phyloP scores from a whole-genome alignment of 257 asterid genomes.

The Penstemon newberryi region DNA sequence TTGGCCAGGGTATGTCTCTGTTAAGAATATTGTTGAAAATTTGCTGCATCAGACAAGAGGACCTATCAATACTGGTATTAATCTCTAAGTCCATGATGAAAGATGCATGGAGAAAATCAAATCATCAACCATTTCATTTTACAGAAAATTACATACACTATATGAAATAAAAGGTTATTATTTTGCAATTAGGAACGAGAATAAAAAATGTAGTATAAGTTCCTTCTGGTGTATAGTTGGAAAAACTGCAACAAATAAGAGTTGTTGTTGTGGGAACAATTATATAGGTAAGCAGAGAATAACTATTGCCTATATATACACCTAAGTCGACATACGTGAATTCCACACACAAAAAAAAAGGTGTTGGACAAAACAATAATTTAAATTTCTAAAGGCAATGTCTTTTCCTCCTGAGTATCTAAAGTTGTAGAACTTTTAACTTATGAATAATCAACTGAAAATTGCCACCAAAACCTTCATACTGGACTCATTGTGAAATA shows the following conservation, averaged over 20 bases:
- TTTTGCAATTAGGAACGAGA: slow-evolving; percentile 23
- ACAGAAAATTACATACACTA: neutral
- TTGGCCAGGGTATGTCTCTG: slow-evolving; percentile 95
- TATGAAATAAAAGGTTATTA: neutral
- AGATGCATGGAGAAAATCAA: slow-evolving; percentile 12
- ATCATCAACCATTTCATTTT: slow-evolving; percentile 17
- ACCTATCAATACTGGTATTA: slow-evolving; percentile 28
- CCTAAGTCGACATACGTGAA: neutral
- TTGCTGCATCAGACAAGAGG: slow-evolving; percentile 58
- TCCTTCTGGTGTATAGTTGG: slow-evolving; percentile 1
- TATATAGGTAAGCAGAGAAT: slow-evolving; percentile 14
- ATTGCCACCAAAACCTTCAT: neutral
- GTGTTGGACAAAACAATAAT: neutral
- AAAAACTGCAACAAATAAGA: slow-evolving; percentile 8
- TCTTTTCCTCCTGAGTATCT: neutral
- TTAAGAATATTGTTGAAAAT: slow-evolving; percentile 87
- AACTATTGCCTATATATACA: slow-evolving; percentile 1
- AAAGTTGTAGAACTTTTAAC: neutral
- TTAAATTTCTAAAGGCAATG: neutral
- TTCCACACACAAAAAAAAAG: slow-evolving; percentile 8
- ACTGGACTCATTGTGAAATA: too few species aligned
- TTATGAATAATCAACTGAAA: neutral
- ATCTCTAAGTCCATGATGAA: slow-evolving; percentile 24
- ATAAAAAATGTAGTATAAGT: slow-evolving; percentile 7
- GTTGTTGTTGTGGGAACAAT: neutral